Conservation (phyloP, 164 flowering plant genomes). For the Platanus orientalis region DNA sequence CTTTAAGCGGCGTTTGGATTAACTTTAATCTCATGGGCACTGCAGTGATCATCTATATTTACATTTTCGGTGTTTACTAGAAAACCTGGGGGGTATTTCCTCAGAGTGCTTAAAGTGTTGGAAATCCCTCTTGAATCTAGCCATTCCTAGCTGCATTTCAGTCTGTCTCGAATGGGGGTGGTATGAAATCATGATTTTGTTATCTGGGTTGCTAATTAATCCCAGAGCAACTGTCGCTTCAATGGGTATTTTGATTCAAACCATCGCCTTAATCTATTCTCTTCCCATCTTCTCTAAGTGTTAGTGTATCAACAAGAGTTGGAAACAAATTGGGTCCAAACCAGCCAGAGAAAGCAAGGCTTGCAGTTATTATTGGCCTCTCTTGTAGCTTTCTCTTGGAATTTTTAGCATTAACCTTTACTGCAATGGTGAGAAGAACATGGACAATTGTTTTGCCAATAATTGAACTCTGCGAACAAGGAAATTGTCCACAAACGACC, state of each 20-base stretch:
- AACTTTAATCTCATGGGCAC: slow-evolving; percentile 51
- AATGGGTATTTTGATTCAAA: slow-evolving; percentile 9
- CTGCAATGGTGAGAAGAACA: slow-evolving; percentile 37
- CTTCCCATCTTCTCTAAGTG: slow-evolving; percentile 76
- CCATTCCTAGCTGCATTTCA: slow-evolving; percentile 3
- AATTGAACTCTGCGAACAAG: slow-evolving; percentile 78
- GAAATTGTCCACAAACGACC: slow-evolving; percentile 78
- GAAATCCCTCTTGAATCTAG: slow-evolving; percentile 15
- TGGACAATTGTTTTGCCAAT: slow-evolving; percentile 76
- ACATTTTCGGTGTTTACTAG: slow-evolving; percentile 40
- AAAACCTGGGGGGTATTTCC: slow-evolving; percentile 58
- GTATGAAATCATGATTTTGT: slow-evolving; percentile 7
- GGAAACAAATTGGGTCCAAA: slow-evolving; percentile 71
- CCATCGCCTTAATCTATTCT: slow-evolving; percentile 54
- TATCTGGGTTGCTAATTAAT: slow-evolving; percentile 1
- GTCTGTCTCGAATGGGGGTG: slow-evolving; percentile 13
- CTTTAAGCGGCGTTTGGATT: slow-evolving; percentile 52
- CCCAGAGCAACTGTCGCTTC: slow-evolving; percentile 6
- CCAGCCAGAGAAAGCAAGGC: slow-evolving; percentile 41
- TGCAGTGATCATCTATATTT: slow-evolving; percentile 38
- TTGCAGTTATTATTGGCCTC: slow-evolving; percentile 45
- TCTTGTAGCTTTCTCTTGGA: slow-evolving; percentile 43
- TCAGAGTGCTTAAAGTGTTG: slow-evolving; percentile 42
- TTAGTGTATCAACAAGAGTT: slow-evolving; percentile 65
- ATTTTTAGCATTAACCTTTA: slow-evolving; percentile 43